phyloP scores from a whole-genome alignment of 306 rosid genomes.

The Benincasa hispida region DNA sequence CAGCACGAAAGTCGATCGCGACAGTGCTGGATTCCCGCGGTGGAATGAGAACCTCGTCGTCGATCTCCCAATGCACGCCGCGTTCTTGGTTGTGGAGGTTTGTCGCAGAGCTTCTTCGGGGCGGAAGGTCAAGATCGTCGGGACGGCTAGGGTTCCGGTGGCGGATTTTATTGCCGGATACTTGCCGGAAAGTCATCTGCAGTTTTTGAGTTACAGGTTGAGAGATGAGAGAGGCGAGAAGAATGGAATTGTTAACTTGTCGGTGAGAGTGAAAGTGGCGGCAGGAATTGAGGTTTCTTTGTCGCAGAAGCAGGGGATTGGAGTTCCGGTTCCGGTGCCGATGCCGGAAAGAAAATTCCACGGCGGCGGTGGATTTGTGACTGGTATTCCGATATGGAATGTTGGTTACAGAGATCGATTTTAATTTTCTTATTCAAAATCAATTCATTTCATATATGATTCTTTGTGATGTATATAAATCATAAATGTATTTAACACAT shows the following conservation, averaged over 20 bases:
- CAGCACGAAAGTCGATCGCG: constrained; percentile 19
- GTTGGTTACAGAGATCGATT: neutral
- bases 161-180: constrained; percentile 38
- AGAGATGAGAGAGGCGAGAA: constrained; percentile 40
- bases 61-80: constrained; percentile 32
- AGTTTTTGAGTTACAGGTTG: constrained; percentile 60
- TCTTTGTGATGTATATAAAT: neutral
- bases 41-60: constrained; percentile 56
- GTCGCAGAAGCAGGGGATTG: neutral
- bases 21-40: constrained; percentile 36
- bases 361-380: constrained; percentile 19
- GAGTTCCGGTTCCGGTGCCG: neutral
- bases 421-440: neutral
- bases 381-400: constrained; percentile 51
- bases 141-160: constrained; percentile 32
- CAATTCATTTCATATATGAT: neutral
- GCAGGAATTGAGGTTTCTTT: neutral
- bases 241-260: constrained; percentile 59
- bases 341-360: neutral
- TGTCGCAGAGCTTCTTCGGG: constrained; percentile 21
- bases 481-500: too few relatives aligned
- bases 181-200: constrained; percentile 40
- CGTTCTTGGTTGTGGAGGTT: constrained; percentile 25
- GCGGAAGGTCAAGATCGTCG: constrained; percentile 23
- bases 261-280: constrained; percentile 33